phyloP scores from a whole-genome alignment of 179 eudicot genomes.

The Beta macrorhiza region DNA sequence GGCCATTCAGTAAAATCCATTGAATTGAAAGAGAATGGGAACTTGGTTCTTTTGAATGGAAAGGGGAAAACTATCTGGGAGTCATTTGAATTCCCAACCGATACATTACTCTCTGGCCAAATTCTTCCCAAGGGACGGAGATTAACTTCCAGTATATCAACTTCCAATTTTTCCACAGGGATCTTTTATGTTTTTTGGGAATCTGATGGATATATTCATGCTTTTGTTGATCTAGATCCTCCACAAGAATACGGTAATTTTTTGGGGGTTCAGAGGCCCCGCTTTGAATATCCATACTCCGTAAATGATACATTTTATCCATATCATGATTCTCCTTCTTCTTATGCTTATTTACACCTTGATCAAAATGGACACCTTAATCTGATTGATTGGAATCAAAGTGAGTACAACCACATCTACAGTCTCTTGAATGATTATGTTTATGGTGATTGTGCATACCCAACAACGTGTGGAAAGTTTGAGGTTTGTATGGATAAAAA shows the following conservation, averaged over 20 bases:
- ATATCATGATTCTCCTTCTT: no score
- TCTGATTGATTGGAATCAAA: not conserved
- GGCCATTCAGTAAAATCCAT: not conserved
- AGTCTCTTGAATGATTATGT: no score
- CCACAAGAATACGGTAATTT: not conserved
- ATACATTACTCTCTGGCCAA: constrained; percentile 14
- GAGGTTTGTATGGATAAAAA: constrained; percentile 3
- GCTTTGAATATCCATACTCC: no score
- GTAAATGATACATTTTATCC: no score
- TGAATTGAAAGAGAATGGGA: not conserved
- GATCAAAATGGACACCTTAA: not conserved
- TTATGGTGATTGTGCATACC: constrained; percentile 1
- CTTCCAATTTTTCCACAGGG: not conserved
- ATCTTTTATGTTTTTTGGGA: not conserved
- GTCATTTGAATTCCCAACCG: constrained; percentile 14
- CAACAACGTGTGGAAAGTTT: constrained; percentile 5
- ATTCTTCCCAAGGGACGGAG: not conserved
- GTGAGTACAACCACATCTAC: no score
- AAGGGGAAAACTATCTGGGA: not conserved
- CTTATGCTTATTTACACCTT: constrained; percentile 4
- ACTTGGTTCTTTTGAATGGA: not conserved
- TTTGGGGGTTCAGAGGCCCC: no score
- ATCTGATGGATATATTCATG: not conserved
- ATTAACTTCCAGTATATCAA: not conserved
- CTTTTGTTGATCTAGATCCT: not conserved